Evolutionary conservation across 2,329 filamentous ascomycete species (phyloP).

Genomic region (Sporothrix protearum): DNA sequence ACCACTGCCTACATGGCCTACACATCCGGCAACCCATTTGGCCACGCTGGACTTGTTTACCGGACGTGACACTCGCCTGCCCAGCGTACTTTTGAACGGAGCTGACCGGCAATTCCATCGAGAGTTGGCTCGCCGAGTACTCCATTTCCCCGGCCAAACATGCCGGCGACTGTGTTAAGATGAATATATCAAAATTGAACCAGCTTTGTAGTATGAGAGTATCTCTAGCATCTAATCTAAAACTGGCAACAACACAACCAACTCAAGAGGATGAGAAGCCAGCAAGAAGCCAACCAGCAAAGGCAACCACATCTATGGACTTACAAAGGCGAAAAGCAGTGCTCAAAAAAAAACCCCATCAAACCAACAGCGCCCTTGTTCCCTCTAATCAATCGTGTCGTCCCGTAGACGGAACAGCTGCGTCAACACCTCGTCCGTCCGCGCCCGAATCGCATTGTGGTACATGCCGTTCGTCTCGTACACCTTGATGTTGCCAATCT

Average conservation of each 20-base stretch:
- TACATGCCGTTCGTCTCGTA: constrained; percentile 85
- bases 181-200: neutral
- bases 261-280: neutral
- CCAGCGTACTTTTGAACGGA: constrained; percentile 56
- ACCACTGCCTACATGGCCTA: constrained; percentile 41
- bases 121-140: constrained; percentile 55
- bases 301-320: neutral
- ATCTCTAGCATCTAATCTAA: neutral
- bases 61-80: constrained; percentile 58
- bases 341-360: neutral
- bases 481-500: constrained; percentile 73
- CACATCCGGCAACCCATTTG: constrained; percentile 43
- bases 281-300: neutral
- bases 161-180: constrained; percentile 45
- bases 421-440: constrained; percentile 70
- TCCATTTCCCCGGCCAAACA: constrained; percentile 57
- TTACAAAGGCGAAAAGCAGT: neutral
- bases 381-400: constrained; percentile 53
- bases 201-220: neutral
- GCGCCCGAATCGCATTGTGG: constrained; percentile 74
- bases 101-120: constrained; percentile 41
- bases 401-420: constrained; percentile 76
- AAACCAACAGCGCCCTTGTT: neutral
- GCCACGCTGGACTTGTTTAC: constrained; percentile 55
- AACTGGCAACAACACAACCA: neutral